Evolutionary conservation across 257 asterid species (phyloP), one percentile per base, ranked within the genome.

Genomic region (Capsicum pubescens): DNA sequence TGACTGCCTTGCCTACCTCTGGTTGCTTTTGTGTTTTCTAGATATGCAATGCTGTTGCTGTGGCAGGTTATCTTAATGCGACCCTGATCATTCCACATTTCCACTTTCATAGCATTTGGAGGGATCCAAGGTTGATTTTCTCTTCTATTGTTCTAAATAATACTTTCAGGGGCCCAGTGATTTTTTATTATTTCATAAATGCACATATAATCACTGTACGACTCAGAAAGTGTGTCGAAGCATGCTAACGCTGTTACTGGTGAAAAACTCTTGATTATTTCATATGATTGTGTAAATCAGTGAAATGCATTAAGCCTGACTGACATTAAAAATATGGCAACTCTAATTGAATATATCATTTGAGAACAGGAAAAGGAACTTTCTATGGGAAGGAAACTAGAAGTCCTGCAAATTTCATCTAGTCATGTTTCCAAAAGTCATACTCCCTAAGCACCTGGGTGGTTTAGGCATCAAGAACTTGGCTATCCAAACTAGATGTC

Each of bases 41-140:
- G 99, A 97, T 97, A 90, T 95, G 99, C 95, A 93, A 97, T 88
- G 99, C 99, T 36, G 99, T 97, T 71, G 98, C 99, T 58, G 99
- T 97, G 89, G 99, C 99, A 59, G 99, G 99, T 60, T 93, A 93
- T 90, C 97, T 95, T 55, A 97, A 97, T 81, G 98, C 99, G 80
- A 97, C 99, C 80, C 98, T 97, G 78, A 89, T 95, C 60, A 94
- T 95, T 90, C 99, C 99, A 8, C 92, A 91, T 84, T 94, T 95
- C 89, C 99, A 94, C 87, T 97, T 90, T 90, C 98, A 97, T 90
- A 97, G 99, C 87, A 93, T 97, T 77, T 97, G 99, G 99, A 93
- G 94, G 86, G 99, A 97, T 85, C 97, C 99, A 50, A 97, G 99
- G 99, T 93, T 88, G 83, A 90, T 46, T 50, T 21, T 82, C 39